Conservation (phyloP, 176 grass and related monocot species). For the Aegilops tauschii region DNA sequence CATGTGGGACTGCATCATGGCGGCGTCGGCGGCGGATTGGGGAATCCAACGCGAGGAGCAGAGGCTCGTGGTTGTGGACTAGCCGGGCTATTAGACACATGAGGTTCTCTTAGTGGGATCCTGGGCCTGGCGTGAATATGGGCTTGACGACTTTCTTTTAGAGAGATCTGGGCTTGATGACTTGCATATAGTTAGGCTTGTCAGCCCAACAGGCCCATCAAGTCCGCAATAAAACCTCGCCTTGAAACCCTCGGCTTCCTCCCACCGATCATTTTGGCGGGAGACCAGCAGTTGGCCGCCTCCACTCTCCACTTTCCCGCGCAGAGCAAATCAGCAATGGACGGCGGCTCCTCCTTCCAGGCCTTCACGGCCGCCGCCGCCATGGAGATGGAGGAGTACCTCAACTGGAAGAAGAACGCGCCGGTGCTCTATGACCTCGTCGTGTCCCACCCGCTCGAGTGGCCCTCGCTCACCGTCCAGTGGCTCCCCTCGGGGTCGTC, state of each 20-base stretch:
- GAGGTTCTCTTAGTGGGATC: no score
- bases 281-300: slow-evolving; percentile 28
- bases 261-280: slow-evolving; percentile 25
- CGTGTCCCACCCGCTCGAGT: slow-evolving; percentile 82
- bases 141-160: no score
- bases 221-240: neutral
- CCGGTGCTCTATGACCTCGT: slow-evolving; percentile 92
- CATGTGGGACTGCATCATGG: slow-evolving; percentile 70
- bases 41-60: neutral
- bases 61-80: neutral
- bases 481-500: slow-evolving; percentile 51
- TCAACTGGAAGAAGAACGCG: slow-evolving; percentile 93
- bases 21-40: neutral
- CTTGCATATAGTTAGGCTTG: no score
- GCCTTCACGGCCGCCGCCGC: neutral
- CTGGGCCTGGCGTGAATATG: neutral
- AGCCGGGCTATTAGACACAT: neutral
- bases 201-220: neutral
- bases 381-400: slow-evolving; percentile 56
- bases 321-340: slow-evolving; percentile 27
- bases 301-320: slow-evolving; percentile 34
- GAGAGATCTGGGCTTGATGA: no score
- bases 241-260: neutral
- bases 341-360: slow-evolving; percentile 41
- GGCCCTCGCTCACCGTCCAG: slow-evolving; percentile 91